Evolutionary conservation across 331 rosid genomes (phyloP).

Genomic region (Spiraea crenata): DNA sequence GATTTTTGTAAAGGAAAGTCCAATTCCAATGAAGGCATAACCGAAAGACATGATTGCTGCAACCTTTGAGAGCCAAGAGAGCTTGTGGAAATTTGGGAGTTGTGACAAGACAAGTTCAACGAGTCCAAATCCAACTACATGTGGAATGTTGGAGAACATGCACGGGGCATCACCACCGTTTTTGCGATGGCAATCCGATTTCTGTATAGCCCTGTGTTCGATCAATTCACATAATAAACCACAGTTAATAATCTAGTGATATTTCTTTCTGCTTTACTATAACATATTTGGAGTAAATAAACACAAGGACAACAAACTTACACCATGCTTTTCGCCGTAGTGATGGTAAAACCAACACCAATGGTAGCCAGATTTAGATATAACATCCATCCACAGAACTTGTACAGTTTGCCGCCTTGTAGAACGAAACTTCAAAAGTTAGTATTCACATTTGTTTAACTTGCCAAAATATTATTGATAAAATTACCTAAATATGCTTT

Average conservation of each 20-base stretch:
- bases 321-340: slow-evolving; percentile 34
- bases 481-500: slow-evolving; percentile 42
- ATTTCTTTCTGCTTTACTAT: fast-evolving
- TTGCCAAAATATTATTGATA: background rate
- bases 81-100: slow-evolving; percentile 49
- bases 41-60: slow-evolving; percentile 62
- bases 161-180: slow-evolving; percentile 27
- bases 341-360: slow-evolving; percentile 33
- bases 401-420: slow-evolving; percentile 29
- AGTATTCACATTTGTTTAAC: too few species aligned
- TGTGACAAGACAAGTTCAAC: slow-evolving; percentile 54
- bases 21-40: slow-evolving; percentile 45
- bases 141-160: slow-evolving; percentile 45
- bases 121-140: slow-evolving; percentile 49
- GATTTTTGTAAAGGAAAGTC: slow-evolving; percentile 47
- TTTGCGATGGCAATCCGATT: slow-evolving; percentile 39
- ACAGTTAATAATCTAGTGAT: background rate
- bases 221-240: background rate
- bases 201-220: slow-evolving; percentile 43
- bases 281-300: background rate
- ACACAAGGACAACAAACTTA: background rate
- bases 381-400: slow-evolving; percentile 31
- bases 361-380: slow-evolving; percentile 27
- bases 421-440: background rate
- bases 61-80: slow-evolving; percentile 47